These are phyloP conservation scores for Leptodermis oblonga DNA, from an alignment of 257 asterid genomes.

Conservation along the genomic window DNA sequence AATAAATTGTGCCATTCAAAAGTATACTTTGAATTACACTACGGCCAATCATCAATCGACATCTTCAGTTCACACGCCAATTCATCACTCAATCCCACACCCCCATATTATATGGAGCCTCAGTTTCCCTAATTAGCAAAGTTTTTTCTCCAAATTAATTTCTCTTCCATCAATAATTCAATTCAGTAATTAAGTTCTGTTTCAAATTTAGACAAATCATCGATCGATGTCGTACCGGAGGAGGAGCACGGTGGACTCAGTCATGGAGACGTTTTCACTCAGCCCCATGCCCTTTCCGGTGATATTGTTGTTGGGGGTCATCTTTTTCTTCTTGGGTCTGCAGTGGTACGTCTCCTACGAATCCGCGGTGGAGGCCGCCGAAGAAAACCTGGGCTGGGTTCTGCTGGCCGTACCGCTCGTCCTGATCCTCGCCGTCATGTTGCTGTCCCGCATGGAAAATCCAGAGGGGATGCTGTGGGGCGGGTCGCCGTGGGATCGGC, in stretches of 20 bases:
- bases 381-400: conserved; percentile 75
- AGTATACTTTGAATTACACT: too few relatives aligned
- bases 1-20: too few relatives aligned
- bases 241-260: conserved; percentile 47
- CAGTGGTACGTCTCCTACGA: conserved; percentile 82
- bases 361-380: conserved; percentile 59
- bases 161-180: neutral
- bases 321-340: conserved; percentile 65
- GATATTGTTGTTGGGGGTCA: conserved; percentile 50
- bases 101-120: neutral
- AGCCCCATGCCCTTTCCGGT: conserved; percentile 82
- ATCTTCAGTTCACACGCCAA: neutral
- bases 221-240: conserved; percentile 34
- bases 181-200: neutral
- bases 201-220: neutral
- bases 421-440: conserved; percentile 48
- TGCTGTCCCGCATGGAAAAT: conserved; percentile 44
- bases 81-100: neutral
- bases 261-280: conserved; percentile 44
- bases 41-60: too few relatives aligned
- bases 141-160: neutral
- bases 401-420: conserved; percentile 58
- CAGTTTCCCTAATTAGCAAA: too few relatives aligned
- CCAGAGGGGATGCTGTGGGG: conserved; percentile 36
- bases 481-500: conserved; percentile 45